Evolutionary conservation across 1,284 basidiomycete species (phyloP), one percentile per base, ranked within the genome.

Genomic region (Rhodotorula sp.): DNA sequence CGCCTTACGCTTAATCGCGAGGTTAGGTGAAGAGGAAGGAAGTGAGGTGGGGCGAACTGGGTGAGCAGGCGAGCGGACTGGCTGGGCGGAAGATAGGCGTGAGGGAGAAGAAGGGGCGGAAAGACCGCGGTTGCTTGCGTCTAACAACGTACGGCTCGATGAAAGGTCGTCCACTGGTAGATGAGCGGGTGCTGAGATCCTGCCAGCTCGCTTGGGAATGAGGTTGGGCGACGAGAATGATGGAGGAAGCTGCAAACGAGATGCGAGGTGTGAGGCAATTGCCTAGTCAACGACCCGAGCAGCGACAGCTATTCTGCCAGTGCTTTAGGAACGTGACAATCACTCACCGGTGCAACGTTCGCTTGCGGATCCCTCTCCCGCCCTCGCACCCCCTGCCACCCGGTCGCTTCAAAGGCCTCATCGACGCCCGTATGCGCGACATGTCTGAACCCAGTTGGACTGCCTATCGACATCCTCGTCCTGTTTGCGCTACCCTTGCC

Each of bases 391-490:
- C 26, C 34, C 11, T 18, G 15, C 24, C 31, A 22, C 10, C 10
- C 54, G 46, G 54, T 9, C 54, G 18, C 20, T 2, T 31, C 46
- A 7, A 59, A 59, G 30, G 58, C 58, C 18, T 54, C 53, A 8
- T 48, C 62, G 11, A 31, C 44, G 1, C 64, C 51, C 15, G 20
- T 51, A 24, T 65, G 56, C 40, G 22, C 40, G 10, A 65, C 40
- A 34, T 65, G 64, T 30, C 26, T 52, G 24, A 65, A 65, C 40
- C 40, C 50, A 2, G 40, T 53, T 30, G 64, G 64, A 15, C 22
- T 15, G 15, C 64, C 50, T 16, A 65, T 65, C 30, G 40, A 18
- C n/a, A 57, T 7, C 31, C 22, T 34, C 22, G 15, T 18, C 13
- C 28, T 18, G 30, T 31, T 28, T 16, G 20, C 30, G 30, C 52